Evolutionary conservation across 768 basidiomycete species (phyloP).

Genomic region (Neoboletus brunneissimus): DNA sequence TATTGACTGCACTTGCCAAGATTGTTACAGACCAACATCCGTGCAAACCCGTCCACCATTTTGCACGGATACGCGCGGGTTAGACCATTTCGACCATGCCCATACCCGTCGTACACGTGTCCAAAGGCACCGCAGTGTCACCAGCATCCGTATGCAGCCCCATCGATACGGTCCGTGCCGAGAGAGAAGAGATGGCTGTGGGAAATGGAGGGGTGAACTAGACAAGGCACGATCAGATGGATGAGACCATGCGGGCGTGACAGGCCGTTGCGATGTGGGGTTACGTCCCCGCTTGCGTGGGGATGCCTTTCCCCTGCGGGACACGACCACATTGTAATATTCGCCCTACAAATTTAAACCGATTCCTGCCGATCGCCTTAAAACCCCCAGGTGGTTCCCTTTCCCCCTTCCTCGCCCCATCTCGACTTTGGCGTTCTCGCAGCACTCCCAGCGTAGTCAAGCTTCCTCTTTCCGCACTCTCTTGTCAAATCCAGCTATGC

Average conservation of each 20-base stretch:
- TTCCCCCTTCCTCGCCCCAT: background rate
- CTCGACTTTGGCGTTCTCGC: background rate
- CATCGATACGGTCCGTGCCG: background rate
- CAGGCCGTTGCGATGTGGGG: constrained; percentile 24
- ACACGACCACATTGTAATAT: background rate
- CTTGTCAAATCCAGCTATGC: constrained; percentile 13
- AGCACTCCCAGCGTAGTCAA: background rate
- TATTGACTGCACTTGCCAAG: no score
- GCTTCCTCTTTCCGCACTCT: background rate
- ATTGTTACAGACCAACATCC: no score
- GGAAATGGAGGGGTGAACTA: background rate
- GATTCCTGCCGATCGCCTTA: background rate
- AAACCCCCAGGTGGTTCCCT: background rate
- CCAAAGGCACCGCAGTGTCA: no score
- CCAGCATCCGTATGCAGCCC: no score
- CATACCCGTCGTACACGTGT: no score
- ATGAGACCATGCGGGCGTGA: constrained; percentile 20
- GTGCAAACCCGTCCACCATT: no score
- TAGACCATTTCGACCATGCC: no score
- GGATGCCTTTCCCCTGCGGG: constrained; percentile 4
- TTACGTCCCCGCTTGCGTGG: constrained; percentile 6
- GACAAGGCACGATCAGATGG: constrained; percentile 6
- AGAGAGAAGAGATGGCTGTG: background rate
- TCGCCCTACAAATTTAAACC: background rate
- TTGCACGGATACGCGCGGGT: no score